Evolutionary conservation across 179 eudicot species (phyloP).

Genomic region (Camellia oleifera): DNA sequence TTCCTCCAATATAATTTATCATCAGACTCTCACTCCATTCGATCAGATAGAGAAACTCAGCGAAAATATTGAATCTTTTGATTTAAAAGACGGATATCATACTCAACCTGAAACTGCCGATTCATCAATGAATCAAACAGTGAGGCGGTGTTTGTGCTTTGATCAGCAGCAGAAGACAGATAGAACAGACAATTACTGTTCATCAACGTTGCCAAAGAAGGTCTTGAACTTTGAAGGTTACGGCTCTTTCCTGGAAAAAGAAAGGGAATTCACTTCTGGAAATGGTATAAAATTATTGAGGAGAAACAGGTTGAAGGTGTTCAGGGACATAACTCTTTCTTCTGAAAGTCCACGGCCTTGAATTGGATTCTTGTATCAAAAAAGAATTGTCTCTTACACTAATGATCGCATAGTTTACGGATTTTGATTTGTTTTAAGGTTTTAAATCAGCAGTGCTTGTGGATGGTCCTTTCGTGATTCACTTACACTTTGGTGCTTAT

Average conservation of each 20-base stretch:
- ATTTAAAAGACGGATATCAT: conserved; percentile 22
- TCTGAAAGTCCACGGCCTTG: conserved; percentile 15
- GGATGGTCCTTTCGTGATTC: neutral
- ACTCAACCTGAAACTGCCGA: conserved; percentile 25
- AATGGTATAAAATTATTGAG: conserved; percentile 14
- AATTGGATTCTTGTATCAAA: neutral
- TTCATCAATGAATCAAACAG: conserved; percentile 5
- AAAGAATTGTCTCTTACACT: neutral
- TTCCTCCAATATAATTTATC: conserved; percentile 19
- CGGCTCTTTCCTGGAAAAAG: neutral
- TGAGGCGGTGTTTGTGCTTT: conserved; percentile 23
- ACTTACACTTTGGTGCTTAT: too few relatives aligned
- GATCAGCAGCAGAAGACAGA: conserved; percentile 13
- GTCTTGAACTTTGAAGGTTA: conserved; percentile 20
- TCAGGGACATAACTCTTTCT: conserved; percentile 33
- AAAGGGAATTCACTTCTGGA: conserved; percentile 8
- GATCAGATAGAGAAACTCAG: conserved; percentile 14
- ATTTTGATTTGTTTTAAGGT: neutral
- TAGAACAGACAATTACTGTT: neutral
- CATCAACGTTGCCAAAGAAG: conserved; percentile 12
- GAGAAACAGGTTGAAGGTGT: conserved; percentile 43
- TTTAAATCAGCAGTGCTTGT: neutral
- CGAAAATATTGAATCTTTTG: conserved; percentile 12
- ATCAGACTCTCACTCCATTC: conserved; percentile 9
- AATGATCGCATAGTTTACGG: neutral